A percentile compares a stretch with the other conserved stretches of the same genome.
These are phyloP conservation scores for Epithemia pelagica DNA, from an alignment of 108 stramenopile species.

Conservation along the genomic window DNA sequence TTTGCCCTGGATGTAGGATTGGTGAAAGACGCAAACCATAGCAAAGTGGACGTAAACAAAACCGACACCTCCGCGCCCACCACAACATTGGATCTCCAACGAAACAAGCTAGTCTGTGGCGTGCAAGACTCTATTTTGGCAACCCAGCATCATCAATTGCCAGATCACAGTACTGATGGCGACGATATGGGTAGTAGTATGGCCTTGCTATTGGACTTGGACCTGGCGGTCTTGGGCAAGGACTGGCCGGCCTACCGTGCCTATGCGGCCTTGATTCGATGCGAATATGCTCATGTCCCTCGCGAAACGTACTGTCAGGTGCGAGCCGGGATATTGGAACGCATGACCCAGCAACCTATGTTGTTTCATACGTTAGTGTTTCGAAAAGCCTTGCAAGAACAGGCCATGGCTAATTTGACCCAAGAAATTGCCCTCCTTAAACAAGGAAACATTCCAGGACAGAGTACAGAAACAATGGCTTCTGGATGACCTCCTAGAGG, in stretches of 20 bases:
- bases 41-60: background rate
- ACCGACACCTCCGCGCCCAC: background rate
- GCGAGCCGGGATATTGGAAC: slow-evolving; percentile 58
- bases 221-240: slow-evolving; percentile 79
- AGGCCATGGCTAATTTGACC: slow-evolving; percentile 48
- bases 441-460: slow-evolving; percentile 35
- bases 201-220: slow-evolving; percentile 65
- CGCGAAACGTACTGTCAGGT: slow-evolving; percentile 59
- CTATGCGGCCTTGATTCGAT: slow-evolving; percentile 68
- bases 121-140: slow-evolving; percentile 27
- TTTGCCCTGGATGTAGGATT: slow-evolving; percentile 31
- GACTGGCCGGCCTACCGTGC: slow-evolving; percentile 28
- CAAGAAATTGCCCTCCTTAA: slow-evolving; percentile 51
- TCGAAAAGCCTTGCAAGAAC: slow-evolving; percentile 39
- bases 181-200: background rate
- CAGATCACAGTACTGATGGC: background rate
- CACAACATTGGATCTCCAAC: background rate
- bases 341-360: slow-evolving; percentile 25
- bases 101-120: slow-evolving; percentile 9
- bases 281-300: slow-evolving; percentile 60
- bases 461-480: too few relatives aligned
- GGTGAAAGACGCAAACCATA: too few relatives aligned
- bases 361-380: slow-evolving; percentile 48
- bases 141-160: slow-evolving; percentile 26
- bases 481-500: too few relatives aligned